phyloP scores from a whole-genome alignment of 75 land plant species.

The Pseudotsuga menziesii region DNA sequence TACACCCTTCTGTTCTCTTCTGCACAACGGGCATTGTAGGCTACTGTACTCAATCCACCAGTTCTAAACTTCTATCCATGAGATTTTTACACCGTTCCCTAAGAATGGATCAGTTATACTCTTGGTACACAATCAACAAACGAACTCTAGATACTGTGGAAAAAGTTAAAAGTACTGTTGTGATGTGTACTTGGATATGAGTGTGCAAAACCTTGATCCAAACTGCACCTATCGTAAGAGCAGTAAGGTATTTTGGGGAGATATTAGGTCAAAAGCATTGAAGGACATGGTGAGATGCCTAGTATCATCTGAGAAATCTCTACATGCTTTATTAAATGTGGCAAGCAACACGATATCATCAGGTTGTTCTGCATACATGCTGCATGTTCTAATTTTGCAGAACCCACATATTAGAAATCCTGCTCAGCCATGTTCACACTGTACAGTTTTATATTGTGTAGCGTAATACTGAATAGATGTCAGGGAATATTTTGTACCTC shows the following conservation, averaged over 20 bases:
- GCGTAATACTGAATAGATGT: not conserved
- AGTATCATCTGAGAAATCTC: not conserved
- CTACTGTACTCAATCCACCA: no score
- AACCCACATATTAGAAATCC: not conserved
- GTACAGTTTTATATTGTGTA: not conserved
- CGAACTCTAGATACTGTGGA: no score
- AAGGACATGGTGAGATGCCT: not conserved
- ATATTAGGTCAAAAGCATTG: not conserved
- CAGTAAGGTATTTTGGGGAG: not conserved
- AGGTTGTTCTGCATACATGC: not conserved
- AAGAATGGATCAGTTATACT: no score
- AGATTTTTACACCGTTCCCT: no score
- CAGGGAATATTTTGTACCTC: not conserved
- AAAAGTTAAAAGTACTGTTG: no score
- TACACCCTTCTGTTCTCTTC: no score
- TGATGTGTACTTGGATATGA: no score
- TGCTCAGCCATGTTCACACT: not conserved
- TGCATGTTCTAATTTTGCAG: not conserved
- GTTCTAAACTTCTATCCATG: no score
- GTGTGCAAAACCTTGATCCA: no score
- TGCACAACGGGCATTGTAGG: no score
- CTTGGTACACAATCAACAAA: no score
- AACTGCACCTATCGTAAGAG: not conserved
- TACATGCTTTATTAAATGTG: not conserved
- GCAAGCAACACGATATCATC: not conserved